These are phyloP conservation scores for Beauveria brongniartii DNA, from an alignment of 2,329 filamentous ascomycete genomes.

Conservation along the genomic window DNA sequence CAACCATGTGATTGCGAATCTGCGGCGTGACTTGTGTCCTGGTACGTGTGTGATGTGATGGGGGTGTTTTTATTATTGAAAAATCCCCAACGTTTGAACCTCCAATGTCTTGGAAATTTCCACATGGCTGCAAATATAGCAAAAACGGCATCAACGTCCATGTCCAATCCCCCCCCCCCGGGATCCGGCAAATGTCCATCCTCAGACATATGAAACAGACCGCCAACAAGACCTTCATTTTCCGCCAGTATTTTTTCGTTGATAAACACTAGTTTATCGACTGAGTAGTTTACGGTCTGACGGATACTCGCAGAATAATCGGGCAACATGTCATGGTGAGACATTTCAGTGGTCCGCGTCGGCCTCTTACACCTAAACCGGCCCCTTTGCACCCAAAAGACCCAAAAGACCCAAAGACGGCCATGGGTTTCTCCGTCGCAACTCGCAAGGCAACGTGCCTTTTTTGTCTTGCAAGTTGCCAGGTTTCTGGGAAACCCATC, in stretches of 20 bases:
- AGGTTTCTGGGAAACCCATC: neutral
- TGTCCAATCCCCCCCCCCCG: neutral
- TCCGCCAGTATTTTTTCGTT: no score
- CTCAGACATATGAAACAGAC: neutral
- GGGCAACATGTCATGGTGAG: slow-evolving; percentile 3
- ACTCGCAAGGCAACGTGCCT: no score
- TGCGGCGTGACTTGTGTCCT: neutral
- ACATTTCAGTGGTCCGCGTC: slow-evolving; percentile 5
- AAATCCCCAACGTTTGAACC: neutral
- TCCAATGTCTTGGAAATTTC: neutral
- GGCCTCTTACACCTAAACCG: slow-evolving; percentile 5
- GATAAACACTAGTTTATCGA: neutral
- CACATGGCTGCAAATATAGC: neutral
- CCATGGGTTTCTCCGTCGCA: neutral
- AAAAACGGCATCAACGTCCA: neutral
- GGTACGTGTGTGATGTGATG: neutral
- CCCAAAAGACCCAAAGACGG: neutral
- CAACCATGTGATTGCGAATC: slow-evolving; percentile 3
- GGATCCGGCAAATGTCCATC: neutral
- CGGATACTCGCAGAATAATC: neutral
- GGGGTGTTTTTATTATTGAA: neutral
- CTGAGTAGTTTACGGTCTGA: no score
- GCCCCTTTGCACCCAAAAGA: neutral
- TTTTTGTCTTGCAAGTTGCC: neutral
- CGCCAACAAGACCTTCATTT: neutral